A percentile compares a stretch with the other conserved stretches of the same genome.
Conservation (phyloP, 352 stramenopile species). For the Globisporangium iwayamae region DNA sequence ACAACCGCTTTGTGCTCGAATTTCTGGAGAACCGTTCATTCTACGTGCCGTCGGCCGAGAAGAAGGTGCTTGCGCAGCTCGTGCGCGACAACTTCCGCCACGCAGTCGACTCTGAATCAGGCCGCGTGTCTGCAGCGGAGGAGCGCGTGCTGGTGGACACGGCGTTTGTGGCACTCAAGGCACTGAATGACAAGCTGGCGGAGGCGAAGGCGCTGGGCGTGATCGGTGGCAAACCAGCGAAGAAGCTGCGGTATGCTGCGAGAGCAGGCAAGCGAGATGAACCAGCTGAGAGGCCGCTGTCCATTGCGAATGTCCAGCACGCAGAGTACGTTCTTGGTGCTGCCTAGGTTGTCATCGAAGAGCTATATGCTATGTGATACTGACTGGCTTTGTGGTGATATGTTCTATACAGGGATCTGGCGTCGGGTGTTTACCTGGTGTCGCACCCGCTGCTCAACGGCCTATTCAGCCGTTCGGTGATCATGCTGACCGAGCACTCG, state of each 20-base stretch:
- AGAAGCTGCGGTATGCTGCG: constrained; percentile 4
- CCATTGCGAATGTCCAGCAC: constrained; percentile 31
- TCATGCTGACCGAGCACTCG: constrained; percentile 72
- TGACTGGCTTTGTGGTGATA: not conserved
- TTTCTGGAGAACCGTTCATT: constrained; percentile 58
- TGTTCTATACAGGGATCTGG: constrained; percentile 23
- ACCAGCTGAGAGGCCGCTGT: constrained; percentile 7
- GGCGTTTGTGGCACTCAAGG: constrained; percentile 58
- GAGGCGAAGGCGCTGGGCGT: constrained; percentile 36
- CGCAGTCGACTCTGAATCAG: not conserved
- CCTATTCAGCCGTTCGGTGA: constrained; percentile 70
- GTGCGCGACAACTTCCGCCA: constrained; percentile 50
- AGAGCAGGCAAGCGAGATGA: constrained; percentile 3
- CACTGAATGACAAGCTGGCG: constrained; percentile 57
- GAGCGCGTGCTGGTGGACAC: constrained; percentile 38
- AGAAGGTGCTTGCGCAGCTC: constrained; percentile 32
- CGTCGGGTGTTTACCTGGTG: constrained; percentile 65
- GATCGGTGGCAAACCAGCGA: not conserved
- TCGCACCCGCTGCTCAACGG: constrained; percentile 68
- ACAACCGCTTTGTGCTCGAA: constrained; percentile 48
- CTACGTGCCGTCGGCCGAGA: constrained; percentile 51
- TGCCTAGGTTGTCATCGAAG: not conserved
- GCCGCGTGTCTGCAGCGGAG: not conserved
- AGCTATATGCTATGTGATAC: not conserved
- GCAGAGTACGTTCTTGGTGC: constrained; percentile 29